Evolutionary conservation across 768 basidiomycete genomes (phyloP).

Genomic region (Scleroderma bovista): DNA sequence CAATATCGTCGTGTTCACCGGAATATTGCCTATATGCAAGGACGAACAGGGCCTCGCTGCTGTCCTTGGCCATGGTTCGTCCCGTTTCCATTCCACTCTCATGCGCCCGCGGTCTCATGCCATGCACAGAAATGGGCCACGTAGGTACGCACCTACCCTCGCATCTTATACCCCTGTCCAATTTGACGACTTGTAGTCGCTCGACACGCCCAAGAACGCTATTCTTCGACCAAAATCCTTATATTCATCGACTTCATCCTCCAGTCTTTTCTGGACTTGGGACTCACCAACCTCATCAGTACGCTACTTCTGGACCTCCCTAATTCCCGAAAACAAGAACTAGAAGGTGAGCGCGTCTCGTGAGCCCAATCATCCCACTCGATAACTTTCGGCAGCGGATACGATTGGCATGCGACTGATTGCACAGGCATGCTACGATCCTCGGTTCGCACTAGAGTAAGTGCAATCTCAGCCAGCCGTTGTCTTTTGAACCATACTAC

Average conservation of each 20-base stretch:
- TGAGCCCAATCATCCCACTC: not conserved
- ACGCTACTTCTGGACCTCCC: conserved; percentile 64
- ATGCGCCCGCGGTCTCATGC: not conserved
- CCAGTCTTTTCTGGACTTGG: conserved; percentile 44
- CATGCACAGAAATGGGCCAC: conserved; percentile 68
- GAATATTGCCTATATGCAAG: conserved; percentile 71
- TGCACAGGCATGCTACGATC: conserved; percentile 84
- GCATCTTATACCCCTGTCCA: not conserved
- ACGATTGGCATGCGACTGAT: conserved; percentile 77
- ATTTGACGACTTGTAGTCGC: conserved; percentile 40
- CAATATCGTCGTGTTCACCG: conserved; percentile 83
- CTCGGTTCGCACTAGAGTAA: conserved; percentile 67
- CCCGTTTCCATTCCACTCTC: not conserved
- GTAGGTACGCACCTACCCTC: conserved; percentile 39
- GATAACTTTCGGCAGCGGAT: conserved; percentile 54
- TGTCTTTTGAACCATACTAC: not conserved
- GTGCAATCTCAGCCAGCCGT: conserved; percentile 12
- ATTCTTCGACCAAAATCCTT: conserved; percentile 39
- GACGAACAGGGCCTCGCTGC: conserved; percentile 82
- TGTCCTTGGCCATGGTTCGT: conserved; percentile 75
- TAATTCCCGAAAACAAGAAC: conserved; percentile 76
- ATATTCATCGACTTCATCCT: conserved; percentile 39
- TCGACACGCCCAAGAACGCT: conserved; percentile 47
- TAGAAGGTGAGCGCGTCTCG: conserved; percentile 51
- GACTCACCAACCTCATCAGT: conserved; percentile 43